Evolutionary conservation across 2,329 filamentous ascomycete species (phyloP), one percentile per base, ranked within the genome.

Genomic region (Ophiostoma sp.): DNA sequence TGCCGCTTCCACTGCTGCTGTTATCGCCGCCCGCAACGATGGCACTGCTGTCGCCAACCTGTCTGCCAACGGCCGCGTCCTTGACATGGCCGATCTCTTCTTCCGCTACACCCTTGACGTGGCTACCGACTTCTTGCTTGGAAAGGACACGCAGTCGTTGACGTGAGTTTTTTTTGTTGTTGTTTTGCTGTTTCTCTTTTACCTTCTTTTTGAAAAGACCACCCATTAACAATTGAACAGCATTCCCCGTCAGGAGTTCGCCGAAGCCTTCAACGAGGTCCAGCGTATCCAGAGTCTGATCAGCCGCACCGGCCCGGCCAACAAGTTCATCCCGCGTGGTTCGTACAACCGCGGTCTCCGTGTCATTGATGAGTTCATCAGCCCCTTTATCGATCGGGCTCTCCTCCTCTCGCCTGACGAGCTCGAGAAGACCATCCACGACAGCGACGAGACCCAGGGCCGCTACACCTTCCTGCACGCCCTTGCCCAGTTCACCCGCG

Each of bases 91-190:
- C 76, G 89, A 94, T 75, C 84, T 97, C 72, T 92, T 97, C 82
- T 97, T 94, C 84, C 87, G 93, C n/a, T 92, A 91, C 79, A 95
- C 94, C 0, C 86, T 98, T 36, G 95, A 97, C 81, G 91, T 93
- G 8, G 90, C 93, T 1, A 97, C 94, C 0, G 92, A 97, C 77
- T 97, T 97, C 80, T 83, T 98, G 36, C 88, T 97, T 2, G 95
- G 95, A 3, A 85, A 90, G 75, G 92, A 92, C 75, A 91, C 95
- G 25, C 88, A 88, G 78, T 88, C 86, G 39, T 81, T 90, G n/a
- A 85, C 84, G 86, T 88, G 78, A 78, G 82, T 74, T 42, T 25
- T 28, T 25, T 66, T 42, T 5, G 4, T 17, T 45, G 28, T 22
- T 45, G 8, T 28, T 28, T 25, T 17, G 2, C 17, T n/a, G 0